These are phyloP conservation scores for Salix koriyanagi DNA, from an alignment of 345 rosid species.

Conservation along the genomic window DNA sequence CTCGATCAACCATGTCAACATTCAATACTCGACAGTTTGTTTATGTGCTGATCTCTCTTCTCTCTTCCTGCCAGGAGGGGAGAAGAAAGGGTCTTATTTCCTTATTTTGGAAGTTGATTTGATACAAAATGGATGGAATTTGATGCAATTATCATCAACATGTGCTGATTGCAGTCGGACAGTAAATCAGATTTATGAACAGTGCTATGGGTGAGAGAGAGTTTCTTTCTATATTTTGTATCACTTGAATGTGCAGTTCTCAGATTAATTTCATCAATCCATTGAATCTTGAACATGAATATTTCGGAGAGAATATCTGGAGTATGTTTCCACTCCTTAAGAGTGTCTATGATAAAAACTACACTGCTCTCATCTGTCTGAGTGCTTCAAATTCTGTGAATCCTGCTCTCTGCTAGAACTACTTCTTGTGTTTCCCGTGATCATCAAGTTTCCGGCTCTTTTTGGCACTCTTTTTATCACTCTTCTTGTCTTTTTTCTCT, in stretches of 20 bases:
- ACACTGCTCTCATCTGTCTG: background rate
- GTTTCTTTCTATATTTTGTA: background rate
- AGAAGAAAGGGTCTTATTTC: background rate
- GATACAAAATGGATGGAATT: background rate
- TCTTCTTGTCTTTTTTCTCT: constrained; percentile 29
- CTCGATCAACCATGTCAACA: background rate
- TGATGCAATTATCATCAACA: background rate
- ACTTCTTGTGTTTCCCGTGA: constrained; percentile 23
- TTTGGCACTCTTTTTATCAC: constrained; percentile 17
- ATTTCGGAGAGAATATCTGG: background rate
- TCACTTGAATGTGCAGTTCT: background rate
- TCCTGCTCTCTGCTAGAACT: constrained; percentile 1
- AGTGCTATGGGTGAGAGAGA: background rate
- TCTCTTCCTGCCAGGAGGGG: background rate
- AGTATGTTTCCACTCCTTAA: background rate
- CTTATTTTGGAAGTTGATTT: background rate
- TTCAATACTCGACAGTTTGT: background rate
- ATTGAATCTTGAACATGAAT: background rate
- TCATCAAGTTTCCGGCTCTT: constrained; percentile 13
- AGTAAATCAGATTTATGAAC: background rate
- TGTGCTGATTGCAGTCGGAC: background rate
- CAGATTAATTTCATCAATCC: background rate
- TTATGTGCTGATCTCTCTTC: background rate
- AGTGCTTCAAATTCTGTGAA: background rate
- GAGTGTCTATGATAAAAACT: constrained; percentile 3